Evolutionary conservation across 495 filamentous ascomycete genomes (phyloP).

Genomic region (Lindgomyces ingoldianus): DNA sequence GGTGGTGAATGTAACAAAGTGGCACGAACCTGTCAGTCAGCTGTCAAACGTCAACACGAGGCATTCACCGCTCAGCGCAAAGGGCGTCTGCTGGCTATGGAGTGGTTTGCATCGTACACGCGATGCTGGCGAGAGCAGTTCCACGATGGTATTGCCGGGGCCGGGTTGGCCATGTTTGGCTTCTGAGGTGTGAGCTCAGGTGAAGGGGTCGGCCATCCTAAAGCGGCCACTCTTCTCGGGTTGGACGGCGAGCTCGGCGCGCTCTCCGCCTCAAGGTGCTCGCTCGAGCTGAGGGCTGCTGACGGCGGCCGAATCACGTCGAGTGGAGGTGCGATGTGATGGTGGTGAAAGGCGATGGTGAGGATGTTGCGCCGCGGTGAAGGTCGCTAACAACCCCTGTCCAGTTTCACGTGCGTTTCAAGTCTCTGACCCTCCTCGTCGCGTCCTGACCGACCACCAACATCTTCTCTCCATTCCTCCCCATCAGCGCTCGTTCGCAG

Average conservation of each 20-base stretch:
- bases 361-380: background rate
- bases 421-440: background rate
- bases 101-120: background rate
- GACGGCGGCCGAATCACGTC: conserved; percentile 1
- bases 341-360: conserved; percentile 8
- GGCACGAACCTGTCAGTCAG: conserved; percentile 9
- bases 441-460: conserved; percentile 1
- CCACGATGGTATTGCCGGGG: background rate
- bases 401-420: conserved; percentile 2
- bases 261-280: background rate
- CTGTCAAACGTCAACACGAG: conserved; percentile 13
- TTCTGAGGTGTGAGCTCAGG: background rate
- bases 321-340: conserved; percentile 1
- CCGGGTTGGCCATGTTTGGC: conserved; percentile 6
- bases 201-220: no score
- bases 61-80: background rate
- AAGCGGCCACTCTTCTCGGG: background rate
- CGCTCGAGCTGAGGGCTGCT: background rate
- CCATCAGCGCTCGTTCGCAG: background rate
- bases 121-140: background rate
- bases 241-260: background rate
- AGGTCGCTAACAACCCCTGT: background rate
- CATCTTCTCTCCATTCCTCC: background rate
- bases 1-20: background rate
- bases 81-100: conserved; percentile 11